Evolutionary conservation across 768 basidiomycete species (phyloP).

Genomic region (Pleurotus ostreatus): DNA sequence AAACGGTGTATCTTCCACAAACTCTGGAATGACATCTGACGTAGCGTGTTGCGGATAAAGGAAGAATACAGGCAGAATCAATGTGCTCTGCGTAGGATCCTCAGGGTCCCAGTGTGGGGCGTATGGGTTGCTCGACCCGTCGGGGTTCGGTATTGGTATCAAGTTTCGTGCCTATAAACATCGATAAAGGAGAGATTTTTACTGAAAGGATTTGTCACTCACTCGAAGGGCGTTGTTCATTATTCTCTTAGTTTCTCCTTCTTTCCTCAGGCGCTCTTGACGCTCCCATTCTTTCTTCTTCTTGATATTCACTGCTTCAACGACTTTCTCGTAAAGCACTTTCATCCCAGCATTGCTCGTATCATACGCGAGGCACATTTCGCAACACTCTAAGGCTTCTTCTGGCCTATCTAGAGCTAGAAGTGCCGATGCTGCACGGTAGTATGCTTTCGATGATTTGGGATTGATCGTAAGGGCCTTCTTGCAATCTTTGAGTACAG

Average conservation of each 20-base stretch:
- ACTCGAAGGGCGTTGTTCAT: conserved; percentile 66
- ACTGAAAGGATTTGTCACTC: conserved; percentile 19
- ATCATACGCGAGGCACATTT: conserved; percentile 61
- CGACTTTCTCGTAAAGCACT: conserved; percentile 42
- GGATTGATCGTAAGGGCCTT: conserved; percentile 60
- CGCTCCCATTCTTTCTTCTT: conserved; percentile 49
- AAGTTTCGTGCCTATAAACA: conserved; percentile 69
- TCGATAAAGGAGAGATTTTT: conserved; percentile 1
- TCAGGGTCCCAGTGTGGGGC: conserved; percentile 64
- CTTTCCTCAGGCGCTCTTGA: conserved; percentile 43
- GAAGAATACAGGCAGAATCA: conserved; percentile 87
- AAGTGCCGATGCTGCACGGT: conserved; percentile 79
- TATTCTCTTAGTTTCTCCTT: conserved; percentile 46
- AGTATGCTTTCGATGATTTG: conserved; percentile 77
- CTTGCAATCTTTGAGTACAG: conserved; percentile 83
- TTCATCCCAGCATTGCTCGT: conserved; percentile 51
- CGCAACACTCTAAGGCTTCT: conserved; percentile 83
- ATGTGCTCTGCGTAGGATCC: conserved; percentile 51
- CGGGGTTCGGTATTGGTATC: conserved; percentile 47
- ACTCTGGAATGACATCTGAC: conserved; percentile 85
- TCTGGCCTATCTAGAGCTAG: conserved; percentile 67
- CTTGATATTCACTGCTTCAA: conserved; percentile 42
- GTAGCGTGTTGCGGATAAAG: conserved; percentile 88
- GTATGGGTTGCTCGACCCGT: conserved; percentile 52
- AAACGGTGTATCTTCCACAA: conserved; percentile 84